Evolutionary conservation across 1,284 basidiomycete species (phyloP).

Genomic region (Pisolithus thermaeus): DNA sequence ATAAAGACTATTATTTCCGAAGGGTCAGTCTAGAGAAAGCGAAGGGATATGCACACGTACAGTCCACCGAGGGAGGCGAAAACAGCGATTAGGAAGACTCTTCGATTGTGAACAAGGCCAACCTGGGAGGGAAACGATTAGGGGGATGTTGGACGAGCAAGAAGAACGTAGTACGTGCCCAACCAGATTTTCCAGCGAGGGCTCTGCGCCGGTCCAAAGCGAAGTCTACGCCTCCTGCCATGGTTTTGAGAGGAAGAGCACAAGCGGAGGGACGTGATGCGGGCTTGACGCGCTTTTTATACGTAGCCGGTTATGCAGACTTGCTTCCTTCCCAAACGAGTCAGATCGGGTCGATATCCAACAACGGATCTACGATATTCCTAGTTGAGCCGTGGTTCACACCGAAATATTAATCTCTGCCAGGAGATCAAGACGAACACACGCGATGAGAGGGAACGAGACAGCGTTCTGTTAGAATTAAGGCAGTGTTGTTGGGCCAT

Average conservation of each 20-base stretch:
- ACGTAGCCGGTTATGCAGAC: not conserved
- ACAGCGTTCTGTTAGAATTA: too few species aligned
- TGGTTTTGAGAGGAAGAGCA: slow-evolving; percentile 14
- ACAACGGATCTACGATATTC: too few species aligned
- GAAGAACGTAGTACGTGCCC: slow-evolving; percentile 41
- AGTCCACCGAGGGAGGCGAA: slow-evolving; percentile 68
- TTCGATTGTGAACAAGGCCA: slow-evolving; percentile 56
- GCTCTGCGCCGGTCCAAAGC: slow-evolving; percentile 45
- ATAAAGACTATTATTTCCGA: slow-evolving; percentile 42
- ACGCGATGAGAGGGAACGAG: too few species aligned
- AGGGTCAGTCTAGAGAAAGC: slow-evolving; percentile 1
- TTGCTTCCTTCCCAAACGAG: too few species aligned
- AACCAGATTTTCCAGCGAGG: slow-evolving; percentile 60
- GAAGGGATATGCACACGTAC: slow-evolving; percentile 36
- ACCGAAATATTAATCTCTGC: too few species aligned
- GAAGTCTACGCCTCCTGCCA: slow-evolving; percentile 39
- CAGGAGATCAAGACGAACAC: too few species aligned
- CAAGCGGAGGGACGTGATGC: not conserved
- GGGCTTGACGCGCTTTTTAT: not conserved
- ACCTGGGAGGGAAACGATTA: slow-evolving; percentile 32
- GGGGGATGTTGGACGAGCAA: slow-evolving; percentile 1
- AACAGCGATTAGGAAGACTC: slow-evolving; percentile 59
- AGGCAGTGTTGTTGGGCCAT: too few species aligned
- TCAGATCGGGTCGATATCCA: too few species aligned
- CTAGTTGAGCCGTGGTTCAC: too few species aligned